Conservation (phyloP, 1,284 basidiomycete species). For the Acaromyces ingoldii region DNA sequence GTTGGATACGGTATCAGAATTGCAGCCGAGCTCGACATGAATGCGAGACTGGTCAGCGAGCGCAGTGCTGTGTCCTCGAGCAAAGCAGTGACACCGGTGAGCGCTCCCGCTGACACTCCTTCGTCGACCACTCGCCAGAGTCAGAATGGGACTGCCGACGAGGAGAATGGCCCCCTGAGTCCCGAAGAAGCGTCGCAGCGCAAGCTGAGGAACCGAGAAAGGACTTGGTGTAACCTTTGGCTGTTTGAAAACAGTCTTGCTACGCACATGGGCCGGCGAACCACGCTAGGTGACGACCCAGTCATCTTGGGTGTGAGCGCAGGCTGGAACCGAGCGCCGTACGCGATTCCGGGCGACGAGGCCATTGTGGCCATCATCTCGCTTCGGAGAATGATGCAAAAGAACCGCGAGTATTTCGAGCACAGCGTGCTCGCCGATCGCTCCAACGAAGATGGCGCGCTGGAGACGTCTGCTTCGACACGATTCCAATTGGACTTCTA, state of each 20-base stretch:
- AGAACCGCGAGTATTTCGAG: constrained; percentile 29
- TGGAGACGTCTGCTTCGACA: constrained; percentile 7
- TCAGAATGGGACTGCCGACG: not conserved
- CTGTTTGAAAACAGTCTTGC: constrained; percentile 29
- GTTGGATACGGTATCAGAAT: constrained; percentile 1
- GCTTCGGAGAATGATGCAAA: constrained; percentile 19
- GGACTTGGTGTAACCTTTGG: constrained; percentile 34
- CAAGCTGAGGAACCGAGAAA: not conserved
- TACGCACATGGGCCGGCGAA: constrained; percentile 30
- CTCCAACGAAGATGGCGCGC: not conserved
- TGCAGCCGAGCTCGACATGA: constrained; percentile 1
- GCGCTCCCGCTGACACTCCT: constrained; percentile 1
- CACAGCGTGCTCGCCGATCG: constrained; percentile 17
- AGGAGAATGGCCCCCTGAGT: not conserved
- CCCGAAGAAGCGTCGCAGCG: not conserved
- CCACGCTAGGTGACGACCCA: constrained; percentile 28
- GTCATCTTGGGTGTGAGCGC: constrained; percentile 28
- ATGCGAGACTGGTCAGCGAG: not conserved
- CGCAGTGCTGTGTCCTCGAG: not conserved
- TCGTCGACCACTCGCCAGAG: not conserved
- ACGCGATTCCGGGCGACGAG: constrained; percentile 22
- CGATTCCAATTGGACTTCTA: constrained; percentile 27
- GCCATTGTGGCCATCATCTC: constrained; percentile 32
- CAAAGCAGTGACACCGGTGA: not conserved
- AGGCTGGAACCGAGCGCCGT: constrained; percentile 26